phyloP scores from a whole-genome alignment of 768 basidiomycete genomes.

The Boletus fagicola region DNA sequence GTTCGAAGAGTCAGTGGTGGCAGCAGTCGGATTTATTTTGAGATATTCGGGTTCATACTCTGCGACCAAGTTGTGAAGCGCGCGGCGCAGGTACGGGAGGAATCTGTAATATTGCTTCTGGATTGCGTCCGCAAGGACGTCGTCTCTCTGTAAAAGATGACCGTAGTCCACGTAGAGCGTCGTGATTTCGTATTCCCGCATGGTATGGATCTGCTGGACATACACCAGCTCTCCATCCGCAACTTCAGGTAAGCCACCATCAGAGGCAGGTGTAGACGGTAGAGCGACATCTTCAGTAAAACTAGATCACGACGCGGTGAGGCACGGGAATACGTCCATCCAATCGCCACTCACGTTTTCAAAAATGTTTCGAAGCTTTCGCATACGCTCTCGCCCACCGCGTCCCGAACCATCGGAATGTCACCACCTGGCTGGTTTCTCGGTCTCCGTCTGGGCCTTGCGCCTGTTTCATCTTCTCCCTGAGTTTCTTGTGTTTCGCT shows the following conservation, averaged over 20 bases:
- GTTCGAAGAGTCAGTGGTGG: conserved; percentile 81
- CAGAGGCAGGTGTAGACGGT: conserved; percentile 76
- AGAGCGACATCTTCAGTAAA: conserved; percentile 82
- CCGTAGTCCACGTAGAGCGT: conserved; percentile 96
- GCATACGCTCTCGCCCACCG: conserved; percentile 92
- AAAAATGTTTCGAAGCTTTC: conserved; percentile 91
- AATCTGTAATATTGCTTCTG: conserved; percentile 96
- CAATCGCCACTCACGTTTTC: conserved; percentile 63
- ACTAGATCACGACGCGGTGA: conserved; percentile 40
- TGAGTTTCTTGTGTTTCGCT: conserved; percentile 46
- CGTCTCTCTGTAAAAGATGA: conserved; percentile 86
- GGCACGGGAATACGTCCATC: neutral
- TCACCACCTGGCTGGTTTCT: conserved; percentile 52
- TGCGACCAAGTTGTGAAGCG: conserved; percentile 84
- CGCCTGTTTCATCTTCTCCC: conserved; percentile 38
- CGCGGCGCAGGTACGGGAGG: conserved; percentile 89
- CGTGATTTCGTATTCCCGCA: conserved; percentile 92
- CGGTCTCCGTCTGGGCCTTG: conserved; percentile 47
- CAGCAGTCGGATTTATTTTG: conserved; percentile 90
- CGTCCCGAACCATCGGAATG: conserved; percentile 86
- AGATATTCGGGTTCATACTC: conserved; percentile 92
- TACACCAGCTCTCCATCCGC: conserved; percentile 72
- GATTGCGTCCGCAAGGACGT: conserved; percentile 91
- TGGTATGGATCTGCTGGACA: conserved; percentile 89
- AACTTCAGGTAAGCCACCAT: conserved; percentile 56